Evolutionary conservation across 768 basidiomycete genomes (phyloP).

Genomic region (Austroboletus eburneus): DNA sequence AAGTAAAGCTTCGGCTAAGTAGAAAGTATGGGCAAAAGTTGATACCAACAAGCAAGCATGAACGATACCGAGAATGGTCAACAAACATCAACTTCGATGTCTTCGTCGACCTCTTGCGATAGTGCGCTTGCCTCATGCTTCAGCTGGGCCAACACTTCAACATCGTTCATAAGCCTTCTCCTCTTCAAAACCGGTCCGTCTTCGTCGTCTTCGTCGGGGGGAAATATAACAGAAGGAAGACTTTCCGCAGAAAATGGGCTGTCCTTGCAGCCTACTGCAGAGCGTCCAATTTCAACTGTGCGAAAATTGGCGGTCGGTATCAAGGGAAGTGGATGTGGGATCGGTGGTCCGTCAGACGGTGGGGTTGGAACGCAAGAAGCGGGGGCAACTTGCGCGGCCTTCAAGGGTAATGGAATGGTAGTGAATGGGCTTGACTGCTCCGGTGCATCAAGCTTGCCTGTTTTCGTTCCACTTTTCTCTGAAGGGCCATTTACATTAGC

Average conservation of each 20-base stretch:
- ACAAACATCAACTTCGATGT: slow-evolving; percentile 29
- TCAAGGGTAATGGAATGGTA: slow-evolving; percentile 37
- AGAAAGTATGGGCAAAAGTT: slow-evolving; percentile 3
- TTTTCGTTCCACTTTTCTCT: slow-evolving; percentile 42
- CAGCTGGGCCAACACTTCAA: background rate
- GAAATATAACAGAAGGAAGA: slow-evolving; percentile 31
- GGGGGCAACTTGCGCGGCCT: slow-evolving; percentile 12
- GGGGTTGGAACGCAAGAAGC: background rate
- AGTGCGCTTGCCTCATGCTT: slow-evolving; percentile 2
- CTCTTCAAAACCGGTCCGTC: slow-evolving; percentile 55
- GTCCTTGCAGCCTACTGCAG: slow-evolving; percentile 13
- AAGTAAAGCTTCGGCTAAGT: background rate
- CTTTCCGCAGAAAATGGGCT: slow-evolving; percentile 14
- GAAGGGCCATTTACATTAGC: slow-evolving; percentile 27
- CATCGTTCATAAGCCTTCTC: slow-evolving; percentile 33
- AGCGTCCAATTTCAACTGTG: background rate
- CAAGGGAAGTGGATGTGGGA: slow-evolving; percentile 2
- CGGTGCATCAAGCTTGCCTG: slow-evolving; percentile 31
- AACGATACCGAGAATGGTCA: slow-evolving; percentile 7
- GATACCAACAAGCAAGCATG: background rate
- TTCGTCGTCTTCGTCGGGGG: slow-evolving; percentile 39
- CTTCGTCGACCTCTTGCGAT: slow-evolving; percentile 21
- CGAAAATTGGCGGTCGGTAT: slow-evolving; percentile 8
- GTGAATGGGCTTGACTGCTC: slow-evolving; percentile 40
- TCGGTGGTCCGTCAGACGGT: background rate